Conservation (phyloP, 2,329 filamentous ascomycete genomes). For the Trichoderma sp. region DNA sequence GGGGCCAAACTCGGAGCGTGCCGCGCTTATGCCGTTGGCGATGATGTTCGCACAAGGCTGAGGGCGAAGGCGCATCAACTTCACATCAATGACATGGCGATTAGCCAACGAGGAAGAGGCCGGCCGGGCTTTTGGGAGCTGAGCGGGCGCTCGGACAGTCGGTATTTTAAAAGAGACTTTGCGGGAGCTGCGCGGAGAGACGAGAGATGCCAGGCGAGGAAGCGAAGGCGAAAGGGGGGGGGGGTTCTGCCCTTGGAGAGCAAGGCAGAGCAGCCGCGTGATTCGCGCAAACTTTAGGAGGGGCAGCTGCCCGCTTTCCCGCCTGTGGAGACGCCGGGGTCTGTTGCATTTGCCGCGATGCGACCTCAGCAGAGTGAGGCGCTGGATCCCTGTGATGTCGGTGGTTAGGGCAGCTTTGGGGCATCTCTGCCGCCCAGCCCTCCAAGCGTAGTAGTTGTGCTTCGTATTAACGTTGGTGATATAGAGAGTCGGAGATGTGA, state of each 20-base stretch:
- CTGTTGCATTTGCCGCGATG: slow-evolving; percentile 11
- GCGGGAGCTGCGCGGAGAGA: slow-evolving; percentile 5
- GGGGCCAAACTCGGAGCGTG: background rate
- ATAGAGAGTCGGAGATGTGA: background rate
- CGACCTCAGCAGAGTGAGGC: background rate
- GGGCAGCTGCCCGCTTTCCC: slow-evolving; percentile 20
- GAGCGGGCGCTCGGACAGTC: background rate
- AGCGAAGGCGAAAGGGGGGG: slow-evolving; percentile 15
- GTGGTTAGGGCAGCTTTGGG: slow-evolving; percentile 9
- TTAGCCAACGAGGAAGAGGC: slow-evolving; percentile 2
- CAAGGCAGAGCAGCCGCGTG: slow-evolving; percentile 22
- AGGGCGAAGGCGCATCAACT: slow-evolving; percentile 30
- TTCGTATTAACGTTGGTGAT: background rate
- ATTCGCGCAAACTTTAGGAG: slow-evolving; percentile 24
- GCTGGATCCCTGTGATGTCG: slow-evolving; percentile 8
- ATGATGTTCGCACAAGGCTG: slow-evolving; percentile 29
- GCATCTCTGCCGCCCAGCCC: slow-evolving; percentile 5
- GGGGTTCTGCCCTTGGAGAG: slow-evolving; percentile 19
- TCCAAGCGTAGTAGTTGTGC: background rate
- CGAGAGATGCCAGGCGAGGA: slow-evolving; percentile 7
- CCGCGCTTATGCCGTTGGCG: slow-evolving; percentile 26
- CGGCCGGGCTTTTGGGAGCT: background rate
- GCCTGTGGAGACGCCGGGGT: slow-evolving; percentile 14
- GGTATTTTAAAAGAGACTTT: background rate
- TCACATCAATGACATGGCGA: slow-evolving; percentile 32